A percentile compares a stretch with the other conserved stretches of the same genome.
These are phyloP conservation scores for Colletotrichum zoysiae DNA, from an alignment of 2,329 filamentous ascomycete genomes.

Conservation along the genomic window DNA sequence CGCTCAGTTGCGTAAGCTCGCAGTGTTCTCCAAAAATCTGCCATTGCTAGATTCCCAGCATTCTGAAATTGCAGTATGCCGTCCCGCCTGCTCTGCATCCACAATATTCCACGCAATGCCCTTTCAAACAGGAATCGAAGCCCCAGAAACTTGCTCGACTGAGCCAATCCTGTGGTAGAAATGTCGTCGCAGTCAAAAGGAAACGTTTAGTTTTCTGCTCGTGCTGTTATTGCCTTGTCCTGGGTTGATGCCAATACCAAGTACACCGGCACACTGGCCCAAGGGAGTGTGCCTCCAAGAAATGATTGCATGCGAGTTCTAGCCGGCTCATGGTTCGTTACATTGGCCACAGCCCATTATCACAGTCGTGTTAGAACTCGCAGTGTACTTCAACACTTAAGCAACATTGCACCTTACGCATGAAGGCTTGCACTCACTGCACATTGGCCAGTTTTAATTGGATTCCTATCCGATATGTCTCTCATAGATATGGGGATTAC, in stretches of 20 bases:
- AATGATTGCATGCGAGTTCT: neutral
- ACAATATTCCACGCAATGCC: neutral
- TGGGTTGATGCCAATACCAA: neutral
- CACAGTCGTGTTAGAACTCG: neutral
- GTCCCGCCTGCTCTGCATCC: neutral
- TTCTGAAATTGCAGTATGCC: neutral
- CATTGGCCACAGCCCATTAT: neutral
- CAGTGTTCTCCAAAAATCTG: neutral
- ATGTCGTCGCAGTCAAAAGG: neutral
- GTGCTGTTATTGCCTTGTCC: neutral
- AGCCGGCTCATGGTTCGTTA: neutral
- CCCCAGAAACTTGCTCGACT: neutral
- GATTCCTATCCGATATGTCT: too few species aligned
- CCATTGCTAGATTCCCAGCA: neutral
- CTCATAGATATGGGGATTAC: neutral
- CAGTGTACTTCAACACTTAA: neutral
- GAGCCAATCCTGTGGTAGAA: neutral
- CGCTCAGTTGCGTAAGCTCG: neutral
- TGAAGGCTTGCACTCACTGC: too few species aligned
- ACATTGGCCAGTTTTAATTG: neutral
- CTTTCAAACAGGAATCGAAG: neutral
- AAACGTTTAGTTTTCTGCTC: neutral
- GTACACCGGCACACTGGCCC: neutral
- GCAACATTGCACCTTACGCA: neutral
- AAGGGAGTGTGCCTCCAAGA: neutral